Evolutionary conservation across 345 rosid species (phyloP).

Genomic region (Lenwebbia sp.): DNA sequence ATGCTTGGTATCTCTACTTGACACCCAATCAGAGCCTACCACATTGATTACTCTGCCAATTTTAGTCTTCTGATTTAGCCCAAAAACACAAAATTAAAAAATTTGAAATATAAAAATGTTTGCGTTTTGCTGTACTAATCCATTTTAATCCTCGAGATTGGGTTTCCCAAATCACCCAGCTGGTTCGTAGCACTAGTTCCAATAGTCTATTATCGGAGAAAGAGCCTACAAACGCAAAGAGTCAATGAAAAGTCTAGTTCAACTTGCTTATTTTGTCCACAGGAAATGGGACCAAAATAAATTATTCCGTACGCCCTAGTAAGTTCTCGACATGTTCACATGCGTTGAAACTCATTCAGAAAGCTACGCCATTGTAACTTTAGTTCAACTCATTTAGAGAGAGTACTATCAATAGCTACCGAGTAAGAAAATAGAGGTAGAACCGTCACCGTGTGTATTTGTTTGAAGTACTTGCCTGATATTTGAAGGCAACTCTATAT

Average conservation of each 20-base stretch:
- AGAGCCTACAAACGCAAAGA: background rate
- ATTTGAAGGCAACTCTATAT: too few species aligned
- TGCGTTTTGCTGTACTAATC: too few species aligned
- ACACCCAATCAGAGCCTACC: background rate
- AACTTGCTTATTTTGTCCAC: background rate
- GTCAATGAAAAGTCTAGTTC: background rate
- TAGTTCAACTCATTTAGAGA: background rate
- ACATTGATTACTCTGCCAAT: background rate
- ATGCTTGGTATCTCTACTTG: background rate
- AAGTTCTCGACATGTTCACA: background rate
- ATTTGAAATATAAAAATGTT: too few species aligned
- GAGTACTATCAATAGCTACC: too few species aligned
- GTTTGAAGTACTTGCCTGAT: too few species aligned
- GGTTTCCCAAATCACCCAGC: too few species aligned
- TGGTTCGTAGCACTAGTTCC: background rate
- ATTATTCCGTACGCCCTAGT: background rate
- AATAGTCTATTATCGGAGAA: background rate
- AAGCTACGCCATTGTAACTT: too few species aligned
- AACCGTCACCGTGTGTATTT: too few species aligned
- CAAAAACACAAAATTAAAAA: too few species aligned
- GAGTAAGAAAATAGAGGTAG: too few species aligned
- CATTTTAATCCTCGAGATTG: too few species aligned
- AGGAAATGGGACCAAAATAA: background rate
- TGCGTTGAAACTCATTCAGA: background rate
- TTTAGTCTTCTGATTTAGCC: background rate